Base-by-base conservation (phyloP, 305 asterid genomes). In the Fraxinus nigra region DNA sequence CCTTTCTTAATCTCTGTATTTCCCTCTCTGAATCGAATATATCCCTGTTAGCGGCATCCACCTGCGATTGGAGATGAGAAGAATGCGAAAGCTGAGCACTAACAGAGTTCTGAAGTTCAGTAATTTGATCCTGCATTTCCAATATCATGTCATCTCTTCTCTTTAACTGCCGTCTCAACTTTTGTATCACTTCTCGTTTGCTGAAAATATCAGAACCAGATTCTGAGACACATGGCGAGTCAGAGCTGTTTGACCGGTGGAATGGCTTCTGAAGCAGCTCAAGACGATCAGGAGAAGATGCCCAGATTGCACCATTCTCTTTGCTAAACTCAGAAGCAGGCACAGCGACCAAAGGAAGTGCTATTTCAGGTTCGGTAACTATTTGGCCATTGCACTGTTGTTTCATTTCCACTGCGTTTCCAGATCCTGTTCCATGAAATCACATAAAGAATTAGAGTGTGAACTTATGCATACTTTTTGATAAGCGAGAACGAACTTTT, bases 41-140 rank as follows among this genome's bases (percentile, higher is more conserved):
- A 78, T 95, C 98, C 85, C 94, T 84, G 84, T 94, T 95, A 9
- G 97, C 90, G 0, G 93, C 80, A 79, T 95, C 98, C 30, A 95
- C 88, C 61, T 90, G 87, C 32, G 97, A 87, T 76, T 95, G 99
- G 61, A 91, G 93, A 81, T 92, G 97, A 65, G 94, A 83, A 28
- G 96, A 91, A 84, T 92, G 98, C 7, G 91, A 86, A 65, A 89
- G 81, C 86, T 94, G 95, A 33, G 84, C 34, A n/a, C 86, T 86
- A 63, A 92, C 87, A 78, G 98, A 87, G 87, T 82, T 87, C 76
- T 92, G 98, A 83, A 95, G 85, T 76, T 95, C 97, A 4, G 89
- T 91, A 22, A 92, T 88, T 76, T 92, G 99, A 80, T 95, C 98
- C 85, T 95, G 99, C 99, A 95, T 95, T 90, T 95, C 98, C 35